Conservation (phyloP, 371 early-diverging fungal genomes). For the Basidiobolus meristosporus region DNA sequence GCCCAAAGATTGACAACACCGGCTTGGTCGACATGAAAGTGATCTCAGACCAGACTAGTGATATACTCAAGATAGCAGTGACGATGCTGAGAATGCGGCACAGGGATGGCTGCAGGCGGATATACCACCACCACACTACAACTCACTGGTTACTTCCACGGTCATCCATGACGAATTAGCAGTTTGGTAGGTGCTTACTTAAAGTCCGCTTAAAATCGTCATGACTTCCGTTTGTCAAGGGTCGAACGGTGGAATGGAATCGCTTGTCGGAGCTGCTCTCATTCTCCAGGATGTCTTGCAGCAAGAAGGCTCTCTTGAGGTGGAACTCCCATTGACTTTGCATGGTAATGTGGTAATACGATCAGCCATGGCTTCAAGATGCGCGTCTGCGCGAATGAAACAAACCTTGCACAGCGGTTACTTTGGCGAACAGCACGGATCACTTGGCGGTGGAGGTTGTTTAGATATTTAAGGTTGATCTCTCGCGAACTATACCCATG, state of each 20-base stretch:
- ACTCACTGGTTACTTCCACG: slow-evolving; percentile 7
- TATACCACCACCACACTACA: slow-evolving; percentile 70
- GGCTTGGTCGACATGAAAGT: slow-evolving; percentile 49
- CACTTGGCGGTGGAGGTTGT: too few species aligned
- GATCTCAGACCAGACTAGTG: slow-evolving; percentile 82
- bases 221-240: not conserved
- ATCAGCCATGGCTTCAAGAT: too few species aligned
- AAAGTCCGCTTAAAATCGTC: not conserved
- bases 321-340: slow-evolving; percentile 35
- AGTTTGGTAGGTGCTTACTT: not conserved
- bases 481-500: too few species aligned
- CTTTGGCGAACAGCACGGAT: too few species aligned
- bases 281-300: slow-evolving; percentile 53
- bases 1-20: slow-evolving; percentile 27
- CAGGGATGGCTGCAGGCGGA: slow-evolving; percentile 39
- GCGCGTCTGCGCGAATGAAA: too few species aligned
- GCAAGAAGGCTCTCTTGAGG: slow-evolving; percentile 36
- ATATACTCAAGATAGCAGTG: slow-evolving; percentile 35
- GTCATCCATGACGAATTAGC: slow-evolving; percentile 7
- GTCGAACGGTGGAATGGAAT: slow-evolving; percentile 23
- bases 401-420: too few species aligned
- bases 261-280: slow-evolving; percentile 21
- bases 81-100: slow-evolving; percentile 31
- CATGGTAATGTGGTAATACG: too few species aligned
- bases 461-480: too few species aligned